Base-by-base conservation (phyloP, 2,329 filamentous ascomycete genomes). In the Elsinoe perseae region DNA sequence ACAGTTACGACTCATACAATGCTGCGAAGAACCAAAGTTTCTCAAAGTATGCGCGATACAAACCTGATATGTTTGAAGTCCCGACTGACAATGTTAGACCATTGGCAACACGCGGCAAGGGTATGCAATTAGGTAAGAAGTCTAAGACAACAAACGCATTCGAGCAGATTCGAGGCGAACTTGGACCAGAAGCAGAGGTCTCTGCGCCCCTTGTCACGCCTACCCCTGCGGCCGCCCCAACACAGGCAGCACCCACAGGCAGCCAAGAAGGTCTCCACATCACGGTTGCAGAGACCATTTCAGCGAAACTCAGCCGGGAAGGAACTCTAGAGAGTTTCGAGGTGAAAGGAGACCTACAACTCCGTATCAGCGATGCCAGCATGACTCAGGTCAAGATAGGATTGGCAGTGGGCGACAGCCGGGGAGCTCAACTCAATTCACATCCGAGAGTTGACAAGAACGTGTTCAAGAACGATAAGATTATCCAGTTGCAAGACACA, bases 41-140 rank as follows among this genome's bases (percentile, higher is more conserved):
- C 68, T 83, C 83, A 74, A 95, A 93, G 82, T 54, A 30, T 20
- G 50, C 56, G 77, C 61, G 9, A 8, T 38, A 42, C 43, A n/a
- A 20, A 18, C 46, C 30, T 32, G 14, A n/a, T 23, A 10, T 56
- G n/a, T 12, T 57, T 8, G 20, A 10, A 18, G 3, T 10, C 40
- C 23, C 5, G 48, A 61, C 65, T 72, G 62, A 71, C 59, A 25
- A 46, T 59, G 61, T 48, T 61, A 82, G 77, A 67, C 75, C 80
- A 52, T 69, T 82, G 66, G 82, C 87, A 52, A 81, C 85, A 58
- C 89, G 95, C 74, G 90, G 89, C 65, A 98, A 98, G 78, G 93
- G 93, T 64, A 98, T 98, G 95, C 92, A 97, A 73, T 79, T 98
- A 57, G 93, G 93, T 73, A 97, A 97, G 79, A 98, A 98, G 77